Conservation (phyloP, 2,329 filamentous ascomycete genomes). For the Pseudocercospora musae region DNA sequence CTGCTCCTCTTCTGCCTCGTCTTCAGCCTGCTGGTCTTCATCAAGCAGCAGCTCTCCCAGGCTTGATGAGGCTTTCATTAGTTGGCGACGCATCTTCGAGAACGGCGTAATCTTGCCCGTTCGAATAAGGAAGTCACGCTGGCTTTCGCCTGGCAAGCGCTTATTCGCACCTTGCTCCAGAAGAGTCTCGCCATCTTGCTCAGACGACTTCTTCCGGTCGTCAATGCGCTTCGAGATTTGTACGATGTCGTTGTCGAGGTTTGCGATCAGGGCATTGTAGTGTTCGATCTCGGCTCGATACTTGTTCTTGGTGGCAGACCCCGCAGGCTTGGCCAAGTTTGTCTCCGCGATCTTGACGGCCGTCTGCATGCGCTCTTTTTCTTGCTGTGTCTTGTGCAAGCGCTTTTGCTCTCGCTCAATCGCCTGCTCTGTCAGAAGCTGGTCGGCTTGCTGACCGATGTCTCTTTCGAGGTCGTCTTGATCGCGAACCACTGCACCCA, state of each 20-base stretch:
- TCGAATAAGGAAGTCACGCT: constrained; percentile 85
- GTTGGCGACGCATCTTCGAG: constrained; percentile 68
- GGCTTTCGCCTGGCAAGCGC: constrained; percentile 73
- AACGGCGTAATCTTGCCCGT: constrained; percentile 98
- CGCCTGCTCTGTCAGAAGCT: constrained; percentile 58
- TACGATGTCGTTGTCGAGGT: constrained; percentile 67
- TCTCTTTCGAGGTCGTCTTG: constrained; percentile 90
- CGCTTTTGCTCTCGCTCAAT: constrained; percentile 62
- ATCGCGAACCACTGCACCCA: constrained; percentile 59
- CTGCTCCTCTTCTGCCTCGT: constrained; percentile 46
- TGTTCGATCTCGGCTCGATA: constrained; percentile 64
- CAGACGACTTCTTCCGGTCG: constrained; percentile 60
- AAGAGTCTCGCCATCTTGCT: constrained; percentile 41
- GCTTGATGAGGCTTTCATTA: constrained; percentile 62
- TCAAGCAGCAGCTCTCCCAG: constrained; percentile 76
- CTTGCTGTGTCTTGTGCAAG: constrained; percentile 54
- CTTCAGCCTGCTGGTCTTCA: constrained; percentile 63
- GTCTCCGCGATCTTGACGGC: constrained; percentile 61
- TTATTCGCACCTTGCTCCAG: constrained; percentile 51
- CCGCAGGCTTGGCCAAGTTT: constrained; percentile 54
- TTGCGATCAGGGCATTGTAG: constrained; percentile 61
- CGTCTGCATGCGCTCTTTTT: constrained; percentile 58
- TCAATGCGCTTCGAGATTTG: constrained; percentile 81
- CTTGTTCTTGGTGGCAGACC: constrained; percentile 55
- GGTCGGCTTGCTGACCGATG: constrained; percentile 66